phyloP scores from a whole-genome alignment of 177 flowering plant genomes.

The Tripterygium wilfordii region DNA sequence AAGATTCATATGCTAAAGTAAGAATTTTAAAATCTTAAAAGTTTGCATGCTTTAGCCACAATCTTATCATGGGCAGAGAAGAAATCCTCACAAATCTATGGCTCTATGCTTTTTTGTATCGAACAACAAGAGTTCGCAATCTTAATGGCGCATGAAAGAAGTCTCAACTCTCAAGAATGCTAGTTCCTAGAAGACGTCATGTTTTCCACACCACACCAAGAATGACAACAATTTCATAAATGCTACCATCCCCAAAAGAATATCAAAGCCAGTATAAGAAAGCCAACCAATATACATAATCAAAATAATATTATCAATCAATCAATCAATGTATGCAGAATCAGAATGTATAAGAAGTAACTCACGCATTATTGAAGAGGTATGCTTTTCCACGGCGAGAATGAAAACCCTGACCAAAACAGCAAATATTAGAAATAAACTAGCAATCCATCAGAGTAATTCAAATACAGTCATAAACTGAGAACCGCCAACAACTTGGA shows the following conservation, averaged over 20 bases:
- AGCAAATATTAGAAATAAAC: not conserved
- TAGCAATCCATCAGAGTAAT: not conserved
- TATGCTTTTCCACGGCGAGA: conserved; percentile 70
- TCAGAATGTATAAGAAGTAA: conserved; percentile 2
- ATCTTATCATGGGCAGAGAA: not conserved
- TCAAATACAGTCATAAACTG: not conserved
- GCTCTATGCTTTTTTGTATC: too few relatives aligned
- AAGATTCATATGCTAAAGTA: not conserved
- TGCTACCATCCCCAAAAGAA: not conserved
- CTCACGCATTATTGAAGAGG: conserved; percentile 68
- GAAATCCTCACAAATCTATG: too few relatives aligned
- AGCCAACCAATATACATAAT: not conserved
- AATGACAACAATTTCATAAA: too few relatives aligned
- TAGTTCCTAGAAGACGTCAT: too few relatives aligned
- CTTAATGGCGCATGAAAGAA: too few relatives aligned
- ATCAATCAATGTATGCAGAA: not conserved
- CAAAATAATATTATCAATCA: not conserved
- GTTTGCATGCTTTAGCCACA: not conserved
- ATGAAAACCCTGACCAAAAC: conserved; percentile 50
- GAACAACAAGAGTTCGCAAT: too few relatives aligned
- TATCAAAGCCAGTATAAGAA: not conserved
- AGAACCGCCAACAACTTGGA: too few relatives aligned
- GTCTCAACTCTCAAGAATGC: too few relatives aligned
- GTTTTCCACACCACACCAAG: too few relatives aligned
- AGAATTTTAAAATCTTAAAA: not conserved